A percentile compares a stretch with the other conserved stretches of the same genome.
Evolutionary conservation across 2,329 filamentous ascomycete genomes (phyloP).

Genomic region (Pestalotiopsis sp.): DNA sequence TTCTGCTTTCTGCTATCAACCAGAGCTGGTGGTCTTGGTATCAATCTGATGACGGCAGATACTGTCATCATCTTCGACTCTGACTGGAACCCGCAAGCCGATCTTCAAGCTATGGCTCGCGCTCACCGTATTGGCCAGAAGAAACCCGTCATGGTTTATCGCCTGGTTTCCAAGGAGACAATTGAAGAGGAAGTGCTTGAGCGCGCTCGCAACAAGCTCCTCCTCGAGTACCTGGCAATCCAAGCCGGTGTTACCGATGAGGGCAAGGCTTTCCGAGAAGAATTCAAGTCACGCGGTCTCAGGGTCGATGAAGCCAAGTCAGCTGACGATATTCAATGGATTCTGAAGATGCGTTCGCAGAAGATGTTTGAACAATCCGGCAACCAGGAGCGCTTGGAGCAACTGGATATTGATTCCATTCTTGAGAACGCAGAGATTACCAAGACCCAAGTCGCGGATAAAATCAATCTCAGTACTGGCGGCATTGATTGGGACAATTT

Average conservation of each 20-base stretch:
- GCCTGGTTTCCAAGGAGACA: slow-evolving; percentile 95
- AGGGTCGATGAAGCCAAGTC: slow-evolving; percentile 82
- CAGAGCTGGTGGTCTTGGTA: slow-evolving; percentile 93
- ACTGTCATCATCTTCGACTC: slow-evolving; percentile 98
- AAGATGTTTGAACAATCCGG: slow-evolving; percentile 98
- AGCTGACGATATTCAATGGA: slow-evolving; percentile 92
- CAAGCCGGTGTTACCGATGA: slow-evolving; percentile 97
- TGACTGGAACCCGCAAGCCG: slow-evolving; percentile 98
- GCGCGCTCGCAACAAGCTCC: slow-evolving; percentile 93
- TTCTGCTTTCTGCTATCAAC: slow-evolving; percentile 97
- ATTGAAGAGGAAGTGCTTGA: slow-evolving; percentile 98
- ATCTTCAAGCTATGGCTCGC: slow-evolving; percentile 97
- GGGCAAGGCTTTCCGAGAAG: slow-evolving; percentile 74
- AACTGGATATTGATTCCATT: slow-evolving; percentile 96
- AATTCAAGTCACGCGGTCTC: slow-evolving; percentile 77
- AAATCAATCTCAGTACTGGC: slow-evolving; percentile 88
- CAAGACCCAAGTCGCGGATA: slow-evolving; percentile 92
- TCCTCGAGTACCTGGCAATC: slow-evolving; percentile 96
- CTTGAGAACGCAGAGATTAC: slow-evolving; percentile 96
- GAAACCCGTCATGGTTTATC: slow-evolving; percentile 93
- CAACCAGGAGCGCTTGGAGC: slow-evolving; percentile 95
- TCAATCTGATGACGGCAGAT: slow-evolving; percentile 98
- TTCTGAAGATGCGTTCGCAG: slow-evolving; percentile 96
- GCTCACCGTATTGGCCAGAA: slow-evolving; percentile 98
- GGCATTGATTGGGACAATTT: slow-evolving; percentile 88